Conservation (phyloP, 2,329 filamentous ascomycete genomes). For the Pestalotiopsis sp. region DNA sequence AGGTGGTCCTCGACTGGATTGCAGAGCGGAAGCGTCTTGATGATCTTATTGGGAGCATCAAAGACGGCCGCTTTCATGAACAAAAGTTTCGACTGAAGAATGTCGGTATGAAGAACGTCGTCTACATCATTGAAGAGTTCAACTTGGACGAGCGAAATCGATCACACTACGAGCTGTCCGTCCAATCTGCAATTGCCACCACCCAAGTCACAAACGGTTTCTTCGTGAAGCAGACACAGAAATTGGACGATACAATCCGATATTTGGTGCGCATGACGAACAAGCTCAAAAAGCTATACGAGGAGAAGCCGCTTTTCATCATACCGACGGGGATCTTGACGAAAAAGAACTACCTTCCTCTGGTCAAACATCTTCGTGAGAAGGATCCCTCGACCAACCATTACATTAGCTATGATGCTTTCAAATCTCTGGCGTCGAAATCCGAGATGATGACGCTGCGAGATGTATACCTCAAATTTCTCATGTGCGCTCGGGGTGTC, state of each 20-base stretch:
- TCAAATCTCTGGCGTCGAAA: conserved; percentile 74
- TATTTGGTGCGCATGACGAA: conserved; percentile 76
- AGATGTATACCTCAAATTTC: conserved; percentile 81
- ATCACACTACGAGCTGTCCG: conserved; percentile 64
- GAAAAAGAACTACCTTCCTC: conserved; percentile 65
- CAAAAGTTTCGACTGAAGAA: conserved; percentile 80
- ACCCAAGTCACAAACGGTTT: conserved; percentile 80
- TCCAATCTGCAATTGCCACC: conserved; percentile 74
- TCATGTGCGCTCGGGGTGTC: conserved; percentile 78
- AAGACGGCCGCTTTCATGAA: conserved; percentile 80
- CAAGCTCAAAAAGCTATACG: conserved; percentile 68
- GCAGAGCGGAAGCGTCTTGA: conserved; percentile 81
- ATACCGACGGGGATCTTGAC: conserved; percentile 69
- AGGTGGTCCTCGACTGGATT: conserved; percentile 79
- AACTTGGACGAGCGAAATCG: conserved; percentile 57
- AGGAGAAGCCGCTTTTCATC: conserved; percentile 57
- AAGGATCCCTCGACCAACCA: conserved; percentile 53
- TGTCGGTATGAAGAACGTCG: conserved; percentile 74
- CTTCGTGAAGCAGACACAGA: conserved; percentile 76
- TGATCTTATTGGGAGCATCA: conserved; percentile 79
- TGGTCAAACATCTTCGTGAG: conserved; percentile 61
- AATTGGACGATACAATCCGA: conserved; percentile 76
- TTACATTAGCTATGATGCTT: conserved; percentile 71
- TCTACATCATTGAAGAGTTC: conserved; percentile 80
- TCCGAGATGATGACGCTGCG: conserved; percentile 73